phyloP scores from a whole-genome alignment of 1,284 basidiomycete species.

The Cryptococcus sp. region DNA sequence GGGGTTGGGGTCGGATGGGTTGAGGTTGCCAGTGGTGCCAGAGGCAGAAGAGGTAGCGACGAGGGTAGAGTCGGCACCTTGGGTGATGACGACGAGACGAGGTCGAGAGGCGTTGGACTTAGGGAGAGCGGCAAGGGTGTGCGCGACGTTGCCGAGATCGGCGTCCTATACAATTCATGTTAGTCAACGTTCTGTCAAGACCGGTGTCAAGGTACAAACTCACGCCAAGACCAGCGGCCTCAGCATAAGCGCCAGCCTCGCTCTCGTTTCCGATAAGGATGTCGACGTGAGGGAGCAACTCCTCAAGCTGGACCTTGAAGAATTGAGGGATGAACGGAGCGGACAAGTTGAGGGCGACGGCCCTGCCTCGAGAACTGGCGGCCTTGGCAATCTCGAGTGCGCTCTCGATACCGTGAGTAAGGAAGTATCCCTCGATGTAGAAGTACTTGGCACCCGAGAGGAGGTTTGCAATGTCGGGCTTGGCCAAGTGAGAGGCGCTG shows the following conservation, averaged over 20 bases:
- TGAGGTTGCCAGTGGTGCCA: conserved; percentile 53
- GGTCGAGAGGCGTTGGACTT: conserved; percentile 68
- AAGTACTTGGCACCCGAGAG: conserved; percentile 80
- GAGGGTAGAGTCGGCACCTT: conserved; percentile 79
- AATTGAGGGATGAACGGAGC: conserved; percentile 98
- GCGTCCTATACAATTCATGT: conserved; percentile 44
- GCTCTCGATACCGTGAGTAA: conserved; percentile 84
- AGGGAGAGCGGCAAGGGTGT: conserved; percentile 66
- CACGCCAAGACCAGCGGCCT: conserved; percentile 60
- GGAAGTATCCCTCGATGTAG: conserved; percentile 97
- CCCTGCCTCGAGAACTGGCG: conserved; percentile 76
- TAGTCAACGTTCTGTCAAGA: neutral
- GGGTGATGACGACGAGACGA: conserved; percentile 88
- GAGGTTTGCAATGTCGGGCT: conserved; percentile 73
- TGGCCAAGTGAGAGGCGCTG: conserved; percentile 73
- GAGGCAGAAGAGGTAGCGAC: conserved; percentile 68
- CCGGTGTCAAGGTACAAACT: conserved; percentile 24
- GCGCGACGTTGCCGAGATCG: conserved; percentile 69
- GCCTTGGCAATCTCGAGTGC: conserved; percentile 77
- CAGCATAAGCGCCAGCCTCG: conserved; percentile 87
- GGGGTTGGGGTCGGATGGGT: conserved; percentile 50
- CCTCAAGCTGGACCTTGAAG: conserved; percentile 78
- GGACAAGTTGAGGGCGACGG: conserved; percentile 89
- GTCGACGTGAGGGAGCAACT: conserved; percentile 79
- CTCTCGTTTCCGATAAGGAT: conserved; percentile 91